Base-by-base conservation (phyloP, 192 early-diverging fungal genomes). In the Phlyctochytrium planicorne region DNA sequence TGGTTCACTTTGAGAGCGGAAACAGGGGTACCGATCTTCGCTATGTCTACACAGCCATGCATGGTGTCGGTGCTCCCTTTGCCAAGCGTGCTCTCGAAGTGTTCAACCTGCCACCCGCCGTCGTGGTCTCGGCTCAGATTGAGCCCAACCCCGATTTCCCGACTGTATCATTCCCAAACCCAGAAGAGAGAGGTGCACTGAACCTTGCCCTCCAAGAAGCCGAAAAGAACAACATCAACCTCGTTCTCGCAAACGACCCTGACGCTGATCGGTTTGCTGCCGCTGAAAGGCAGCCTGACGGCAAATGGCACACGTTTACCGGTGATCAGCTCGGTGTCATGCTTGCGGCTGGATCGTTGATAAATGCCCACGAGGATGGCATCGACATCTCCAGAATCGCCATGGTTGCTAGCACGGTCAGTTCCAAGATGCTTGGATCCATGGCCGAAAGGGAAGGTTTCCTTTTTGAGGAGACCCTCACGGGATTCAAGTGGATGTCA, bases 401-500 rank as follows among this genome's bases (percentile, higher is more conserved):
- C 2, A 87, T 96, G 84, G 73, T 93, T 17, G 89, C 91, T 71
- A 93, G 88, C 66, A 91, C 94, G 0, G 95, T 96, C 4, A 93
- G 91, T 10, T 93, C 92, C 25, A 90, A 87, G 55, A 91, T 96
- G 87, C 82, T 97, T 52, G 80, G 75, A 33, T 82, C 75, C 33
- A 83, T 97, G 76, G 90, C 91, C 0, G 74, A 79, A 23, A 72
- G 72, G 3, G 90, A 94, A 65, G 92, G 93, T 6, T 85, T 95
- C 65, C 77, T 79, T 35, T 97, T 93, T 73, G 88, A 89, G 47
- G 95, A 96, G 70, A 95, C 95, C 1, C 80, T 96, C 52, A 97
- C 95, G 10, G 95, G 95, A 30, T 96, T 97, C 84, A 97, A 97
- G 75, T 97, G 93, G 91, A 86, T 97, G 61, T 91, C 92, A 24